Base-by-base conservation (phyloP, 2,329 filamentous ascomycete species). In the Claviceps paspali region DNA sequence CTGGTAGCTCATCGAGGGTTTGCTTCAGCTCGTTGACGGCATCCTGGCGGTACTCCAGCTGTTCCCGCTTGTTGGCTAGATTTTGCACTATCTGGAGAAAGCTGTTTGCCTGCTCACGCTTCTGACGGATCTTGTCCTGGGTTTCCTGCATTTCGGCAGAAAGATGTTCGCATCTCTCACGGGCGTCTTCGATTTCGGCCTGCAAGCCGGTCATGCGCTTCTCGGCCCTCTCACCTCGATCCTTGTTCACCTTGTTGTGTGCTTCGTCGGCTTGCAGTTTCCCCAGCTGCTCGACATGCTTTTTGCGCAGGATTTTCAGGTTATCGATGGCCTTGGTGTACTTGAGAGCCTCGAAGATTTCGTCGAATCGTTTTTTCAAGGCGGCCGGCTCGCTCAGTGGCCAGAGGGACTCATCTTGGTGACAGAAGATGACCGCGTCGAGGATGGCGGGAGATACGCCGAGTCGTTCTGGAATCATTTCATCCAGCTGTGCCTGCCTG, bases 291-390 rank as follows among this genome's bases (percentile, higher is more conserved):
- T 82, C 76, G 26, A 78, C 80, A 46, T 93, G 79, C 45, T 78
- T 80, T 61, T 96, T 98, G 28, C 80, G 72, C 35, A 96, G 67
- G 8, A 77, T 56, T 53, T 93, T 95, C 54, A 98, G 82, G 55
- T 93, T 94, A 32, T 95, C 87, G 42, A 98, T 93, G 14, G 87
- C 91, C 52, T 94, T 95, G 24, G 87, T 94, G 58, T 96, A 98
- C 55, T 94, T 95, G 60, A 84, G 68, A 1, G 91, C 91, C 59
- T 96, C 91, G 47, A 98, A 98, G 9, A 98, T 98, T 54, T 94
- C 85, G 52, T 98, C 91, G 42, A 98, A 98, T 36, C 79, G 81
- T 57, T 92, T 92, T 60, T 98, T 98, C 35, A 98, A 65, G 1
- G 74, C 75, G 0, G 73, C 65, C 0, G 91, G 85, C 50, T 93